Evolutionary conservation across 1,284 basidiomycete genomes (phyloP).

Genomic region (Microbotryomycetes sp.): DNA sequence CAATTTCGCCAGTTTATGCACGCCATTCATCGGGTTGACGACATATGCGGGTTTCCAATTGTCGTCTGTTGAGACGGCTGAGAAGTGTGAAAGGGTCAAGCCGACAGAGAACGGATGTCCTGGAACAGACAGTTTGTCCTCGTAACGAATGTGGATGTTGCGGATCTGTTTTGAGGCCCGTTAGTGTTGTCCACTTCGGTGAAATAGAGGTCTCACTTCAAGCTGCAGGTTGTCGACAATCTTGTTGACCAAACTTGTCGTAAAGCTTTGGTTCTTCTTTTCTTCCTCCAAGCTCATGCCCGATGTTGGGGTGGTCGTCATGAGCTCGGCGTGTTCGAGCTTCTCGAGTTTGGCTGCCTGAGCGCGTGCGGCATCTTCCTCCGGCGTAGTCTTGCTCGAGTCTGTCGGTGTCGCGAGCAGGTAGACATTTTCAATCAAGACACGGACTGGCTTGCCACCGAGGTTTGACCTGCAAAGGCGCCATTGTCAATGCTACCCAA

Average conservation of each 20-base stretch:
- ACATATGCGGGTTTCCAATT: constrained; percentile 94
- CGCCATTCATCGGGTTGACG: constrained; percentile 75
- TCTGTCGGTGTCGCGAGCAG: constrained; percentile 82
- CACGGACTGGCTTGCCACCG: constrained; percentile 85
- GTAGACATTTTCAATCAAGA: constrained; percentile 90
- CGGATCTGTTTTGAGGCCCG: constrained; percentile 42
- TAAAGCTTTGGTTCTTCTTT: constrained; percentile 69
- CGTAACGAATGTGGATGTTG: constrained; percentile 93
- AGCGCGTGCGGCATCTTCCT: constrained; percentile 73
- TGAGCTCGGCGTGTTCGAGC: constrained; percentile 77
- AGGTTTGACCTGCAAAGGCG: constrained; percentile 47
- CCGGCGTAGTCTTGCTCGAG: constrained; percentile 60
- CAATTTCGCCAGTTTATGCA: constrained; percentile 90
- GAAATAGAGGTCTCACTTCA: constrained; percentile 51
- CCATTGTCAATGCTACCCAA: not conserved
- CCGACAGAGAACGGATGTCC: constrained; percentile 96
- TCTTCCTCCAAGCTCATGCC: constrained; percentile 55
- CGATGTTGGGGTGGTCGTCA: constrained; percentile 54
- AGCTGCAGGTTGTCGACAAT: constrained; percentile 96
- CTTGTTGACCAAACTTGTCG: constrained; percentile 78
- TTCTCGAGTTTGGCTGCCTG: constrained; percentile 86
- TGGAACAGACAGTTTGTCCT: constrained; percentile 88
- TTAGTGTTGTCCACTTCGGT: no score
- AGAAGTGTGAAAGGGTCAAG: constrained; percentile 83
- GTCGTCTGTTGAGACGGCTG: constrained; percentile 86